Percentiles rank a stretch among this genome's conserved stretches.
Conservation (phyloP, 345 rosid species). For the Eucalyptus dawsonii region DNA sequence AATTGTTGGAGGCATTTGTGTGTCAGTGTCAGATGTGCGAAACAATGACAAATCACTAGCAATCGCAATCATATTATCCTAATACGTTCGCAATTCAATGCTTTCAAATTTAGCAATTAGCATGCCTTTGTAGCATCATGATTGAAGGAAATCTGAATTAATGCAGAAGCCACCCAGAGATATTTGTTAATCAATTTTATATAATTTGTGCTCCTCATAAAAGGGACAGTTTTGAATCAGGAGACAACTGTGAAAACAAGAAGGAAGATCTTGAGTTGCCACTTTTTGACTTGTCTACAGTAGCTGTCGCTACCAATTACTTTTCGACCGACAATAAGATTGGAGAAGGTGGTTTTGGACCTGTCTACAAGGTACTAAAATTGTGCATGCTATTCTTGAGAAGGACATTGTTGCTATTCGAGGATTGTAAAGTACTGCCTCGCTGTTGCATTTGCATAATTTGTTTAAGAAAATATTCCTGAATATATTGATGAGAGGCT, state of each 20-base stretch:
- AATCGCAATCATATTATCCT: background rate
- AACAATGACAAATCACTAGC: background rate
- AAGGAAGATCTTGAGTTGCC: background rate
- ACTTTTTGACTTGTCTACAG: background rate
- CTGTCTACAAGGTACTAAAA: background rate
- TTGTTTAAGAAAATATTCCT: background rate
- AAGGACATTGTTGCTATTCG: background rate
- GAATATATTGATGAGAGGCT: background rate
- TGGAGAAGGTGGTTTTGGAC: constrained; percentile 1
- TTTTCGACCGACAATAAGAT: background rate
- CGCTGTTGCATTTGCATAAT: background rate
- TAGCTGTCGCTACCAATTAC: background rate
- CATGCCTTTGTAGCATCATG: background rate
- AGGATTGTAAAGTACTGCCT: background rate
- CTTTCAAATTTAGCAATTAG: background rate
- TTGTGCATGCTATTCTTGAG: background rate
- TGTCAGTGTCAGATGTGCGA: background rate
- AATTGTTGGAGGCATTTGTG: background rate
- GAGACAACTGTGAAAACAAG: background rate
- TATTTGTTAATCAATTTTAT: background rate
- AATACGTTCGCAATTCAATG: background rate
- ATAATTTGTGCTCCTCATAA: background rate
- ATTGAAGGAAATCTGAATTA: background rate
- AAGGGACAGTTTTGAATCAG: background rate
- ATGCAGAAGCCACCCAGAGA: background rate